A percentile compares a stretch with the other conserved stretches of the same genome.
These are phyloP conservation scores for Syzygium oleosum DNA, from an alignment of 345 rosid species.

Conservation along the genomic window DNA sequence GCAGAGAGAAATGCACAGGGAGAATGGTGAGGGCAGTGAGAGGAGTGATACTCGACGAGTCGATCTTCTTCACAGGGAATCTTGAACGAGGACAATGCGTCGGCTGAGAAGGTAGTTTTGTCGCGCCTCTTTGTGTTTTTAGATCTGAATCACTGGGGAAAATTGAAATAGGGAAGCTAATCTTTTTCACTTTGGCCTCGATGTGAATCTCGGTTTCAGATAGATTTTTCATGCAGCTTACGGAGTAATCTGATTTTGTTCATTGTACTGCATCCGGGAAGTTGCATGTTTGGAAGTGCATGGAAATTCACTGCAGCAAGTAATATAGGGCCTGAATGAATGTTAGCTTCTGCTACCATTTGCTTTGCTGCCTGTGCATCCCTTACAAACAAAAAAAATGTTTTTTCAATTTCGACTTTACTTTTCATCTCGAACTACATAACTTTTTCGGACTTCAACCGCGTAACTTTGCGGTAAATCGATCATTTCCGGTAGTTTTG, in stretches of 20 bases:
- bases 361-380: background rate
- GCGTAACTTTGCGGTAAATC: background rate
- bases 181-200: background rate
- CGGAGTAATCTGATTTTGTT: background rate
- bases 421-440: background rate
- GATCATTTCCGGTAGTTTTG: too few species aligned
- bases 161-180: background rate
- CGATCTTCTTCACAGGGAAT: too few species aligned
- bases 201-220: too few species aligned
- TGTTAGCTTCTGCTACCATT: background rate
- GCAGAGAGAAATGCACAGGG: background rate
- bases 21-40: conserved; percentile 5
- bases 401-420: too few species aligned
- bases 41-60: conserved; percentile 38
- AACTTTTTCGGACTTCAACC: background rate
- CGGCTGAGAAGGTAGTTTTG: conserved; percentile 16
- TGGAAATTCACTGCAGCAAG: background rate
- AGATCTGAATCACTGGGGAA: too few species aligned
- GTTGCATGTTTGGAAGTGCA: background rate
- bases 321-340: background rate
- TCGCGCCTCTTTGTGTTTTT: too few species aligned
- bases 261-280: too few species aligned
- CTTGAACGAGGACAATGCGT: too few species aligned
- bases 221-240: background rate
- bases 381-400: background rate